Base-by-base conservation (phyloP, 1,139 yeast genomes). In the Hanseniaspora gamundiae region DNA sequence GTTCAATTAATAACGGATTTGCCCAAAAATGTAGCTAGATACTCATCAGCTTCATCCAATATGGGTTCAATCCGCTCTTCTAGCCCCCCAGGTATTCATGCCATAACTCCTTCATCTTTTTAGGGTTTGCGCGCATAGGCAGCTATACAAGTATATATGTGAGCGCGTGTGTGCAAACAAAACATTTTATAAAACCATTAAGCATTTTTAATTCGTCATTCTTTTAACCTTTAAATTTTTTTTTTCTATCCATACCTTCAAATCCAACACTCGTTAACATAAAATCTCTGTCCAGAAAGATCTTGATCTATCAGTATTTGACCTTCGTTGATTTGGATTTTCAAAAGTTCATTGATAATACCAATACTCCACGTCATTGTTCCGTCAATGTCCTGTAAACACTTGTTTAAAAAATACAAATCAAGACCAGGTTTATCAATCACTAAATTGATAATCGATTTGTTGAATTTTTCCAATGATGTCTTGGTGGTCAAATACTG, bases 1-100 rank as follows among this genome's bases (percentile, higher is more conserved):
- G 69, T 85, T 44, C 76, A 75, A 46, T 86, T 84, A 53, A 83
- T 91, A 43, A 77, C 75, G 48, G 74, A 74, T 43, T 67, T 87
- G 46, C 93, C n/a, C 93, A 24, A 68, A 71, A 52, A 58, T 33
- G 24, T n/a, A 17, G 16, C 13, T 19, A 17, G n/a, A 30, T 4
- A 14, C 35, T 17, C 36, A 17, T 13, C 22, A 33, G 6, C 26
- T 24, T 9, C 26, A 24, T 24, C 26, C 9, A 9, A 9, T 24
- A 7, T 24, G 6, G 26, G n/a, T 8, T 33, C 36, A 17, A 33
- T 7, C 10, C 36, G 19, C 3, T 33, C 36, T 10, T 16, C 36
- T 3, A 33, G 36, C n/a, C 36, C 36, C 6, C 21, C 21, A 5
- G 22, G 21, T 13, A 17, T 33, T 9, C 9, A 17, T 2, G 17